Conservation (phyloP, 192 early-diverging fungal species). For the Coemansia reversa region DNA sequence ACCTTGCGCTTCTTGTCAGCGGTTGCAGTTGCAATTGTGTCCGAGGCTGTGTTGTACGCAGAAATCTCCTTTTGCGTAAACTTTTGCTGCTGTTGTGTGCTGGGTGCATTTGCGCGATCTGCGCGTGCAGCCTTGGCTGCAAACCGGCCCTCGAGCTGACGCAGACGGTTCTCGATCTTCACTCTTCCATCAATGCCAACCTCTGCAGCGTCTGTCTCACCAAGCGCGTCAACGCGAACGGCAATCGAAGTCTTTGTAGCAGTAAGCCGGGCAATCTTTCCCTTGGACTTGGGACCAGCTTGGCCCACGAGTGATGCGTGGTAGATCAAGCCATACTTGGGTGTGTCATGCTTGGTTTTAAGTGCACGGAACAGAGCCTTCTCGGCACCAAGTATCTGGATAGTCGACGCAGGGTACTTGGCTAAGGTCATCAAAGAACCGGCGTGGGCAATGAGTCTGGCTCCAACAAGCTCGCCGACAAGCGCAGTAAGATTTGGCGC, state of each 20-base stretch:
- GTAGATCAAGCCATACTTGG: slow-evolving; percentile 98
- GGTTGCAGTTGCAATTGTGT: slow-evolving; percentile 30
- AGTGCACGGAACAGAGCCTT: slow-evolving; percentile 99
- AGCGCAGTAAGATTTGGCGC: slow-evolving; percentile 89
- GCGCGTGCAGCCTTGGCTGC: slow-evolving; percentile 70
- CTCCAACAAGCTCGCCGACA: slow-evolving; percentile 98
- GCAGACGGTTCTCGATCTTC: slow-evolving; percentile 84
- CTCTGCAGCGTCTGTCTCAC: slow-evolving; percentile 74
- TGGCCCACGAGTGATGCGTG: slow-evolving; percentile 96
- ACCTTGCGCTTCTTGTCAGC: slow-evolving; percentile 56
- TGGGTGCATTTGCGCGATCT: slow-evolving; percentile 56
- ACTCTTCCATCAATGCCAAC: slow-evolving; percentile 83
- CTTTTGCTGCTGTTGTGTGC: slow-evolving; percentile 41
- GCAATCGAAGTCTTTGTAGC: slow-evolving; percentile 90
- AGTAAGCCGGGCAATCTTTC: slow-evolving; percentile 94
- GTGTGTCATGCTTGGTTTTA: slow-evolving; percentile 98
- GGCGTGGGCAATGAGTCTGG: slow-evolving; percentile 95
- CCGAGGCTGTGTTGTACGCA: slow-evolving; percentile 56
- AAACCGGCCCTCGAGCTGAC: slow-evolving; percentile 84
- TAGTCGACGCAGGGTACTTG: slow-evolving; percentile 97
- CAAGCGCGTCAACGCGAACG: slow-evolving; percentile 89
- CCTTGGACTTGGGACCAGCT: slow-evolving; percentile 94
- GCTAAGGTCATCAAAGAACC: slow-evolving; percentile 95
- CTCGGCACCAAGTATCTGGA: slow-evolving; percentile 99
- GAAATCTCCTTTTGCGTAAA: slow-evolving; percentile 53